Percentiles rank a stretch among this genome's conserved stretches.
These are phyloP conservation scores for Pulicaria dysenterica DNA, from an alignment of 129 eudicot species.

Conservation along the genomic window DNA sequence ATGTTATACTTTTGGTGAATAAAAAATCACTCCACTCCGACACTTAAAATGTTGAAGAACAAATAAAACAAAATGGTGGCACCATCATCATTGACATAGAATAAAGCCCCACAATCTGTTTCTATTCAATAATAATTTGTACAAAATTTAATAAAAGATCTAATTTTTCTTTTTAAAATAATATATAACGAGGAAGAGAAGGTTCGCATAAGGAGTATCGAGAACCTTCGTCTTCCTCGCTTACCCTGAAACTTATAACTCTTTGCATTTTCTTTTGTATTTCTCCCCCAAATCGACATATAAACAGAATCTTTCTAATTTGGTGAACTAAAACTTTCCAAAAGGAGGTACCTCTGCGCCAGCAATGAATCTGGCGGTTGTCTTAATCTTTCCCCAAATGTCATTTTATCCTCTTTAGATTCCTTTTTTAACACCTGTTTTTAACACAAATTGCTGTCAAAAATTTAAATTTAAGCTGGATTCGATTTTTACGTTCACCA, in stretches of 20 bases:
- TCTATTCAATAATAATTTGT: background rate
- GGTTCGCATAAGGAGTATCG: slow-evolving; percentile 41
- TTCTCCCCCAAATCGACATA: slow-evolving; percentile 10
- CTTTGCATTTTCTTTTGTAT: background rate
- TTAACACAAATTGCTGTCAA: slow-evolving; percentile 25
- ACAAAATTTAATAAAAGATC: background rate
- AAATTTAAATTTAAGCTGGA: background rate
- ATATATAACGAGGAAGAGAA: slow-evolving; percentile 18
- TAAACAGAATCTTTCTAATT: background rate
- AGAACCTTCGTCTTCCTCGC: slow-evolving; percentile 59
- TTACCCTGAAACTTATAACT: slow-evolving; percentile 11
- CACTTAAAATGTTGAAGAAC: background rate
- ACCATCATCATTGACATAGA: background rate
- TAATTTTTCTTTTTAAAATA: background rate
- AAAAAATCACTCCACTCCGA: no score
- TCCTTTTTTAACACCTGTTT: slow-evolving; percentile 30
- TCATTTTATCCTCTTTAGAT: slow-evolving; percentile 17
- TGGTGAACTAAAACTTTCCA: slow-evolving; percentile 36
- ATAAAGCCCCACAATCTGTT: slow-evolving; percentile 32
- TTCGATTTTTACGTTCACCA: slow-evolving; percentile 12
- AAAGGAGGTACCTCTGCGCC: slow-evolving; percentile 38
- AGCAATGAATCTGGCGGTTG: slow-evolving; percentile 26
- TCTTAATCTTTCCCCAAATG: slow-evolving; percentile 37
- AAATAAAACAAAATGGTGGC: background rate
- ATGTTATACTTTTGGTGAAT: no score